Conservation (phyloP, 176 grass and related monocot species). For the Ensete ventricosum region DNA sequence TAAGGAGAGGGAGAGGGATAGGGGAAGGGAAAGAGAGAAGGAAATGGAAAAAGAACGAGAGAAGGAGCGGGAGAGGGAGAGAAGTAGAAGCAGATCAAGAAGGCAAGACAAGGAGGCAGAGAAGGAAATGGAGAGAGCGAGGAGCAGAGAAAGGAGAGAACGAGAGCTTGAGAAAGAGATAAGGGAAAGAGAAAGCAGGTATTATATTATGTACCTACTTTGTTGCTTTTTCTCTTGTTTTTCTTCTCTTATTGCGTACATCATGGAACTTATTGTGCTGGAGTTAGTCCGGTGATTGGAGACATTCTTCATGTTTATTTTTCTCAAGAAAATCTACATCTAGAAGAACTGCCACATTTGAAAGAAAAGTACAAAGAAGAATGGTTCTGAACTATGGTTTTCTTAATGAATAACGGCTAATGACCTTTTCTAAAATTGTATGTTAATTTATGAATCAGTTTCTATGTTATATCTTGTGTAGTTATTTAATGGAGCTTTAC, state of each 20-base stretch:
- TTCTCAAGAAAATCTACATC: too few relatives aligned
- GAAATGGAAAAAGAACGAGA: slow-evolving; percentile 1
- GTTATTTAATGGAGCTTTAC: neutral
- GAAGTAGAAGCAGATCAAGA: neutral
- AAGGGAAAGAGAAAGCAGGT: slow-evolving; percentile 11
- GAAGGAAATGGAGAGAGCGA: neutral
- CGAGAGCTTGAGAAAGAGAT: slow-evolving; percentile 7
- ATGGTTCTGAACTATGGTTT: too few relatives aligned
- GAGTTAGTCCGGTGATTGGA: too few relatives aligned
- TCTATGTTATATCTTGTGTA: neutral
- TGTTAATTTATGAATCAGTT: neutral
- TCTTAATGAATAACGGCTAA: neutral
- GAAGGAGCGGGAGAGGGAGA: slow-evolving; percentile 14
- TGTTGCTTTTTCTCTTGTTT: neutral
- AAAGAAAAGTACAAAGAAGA: too few relatives aligned
- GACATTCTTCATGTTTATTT: too few relatives aligned
- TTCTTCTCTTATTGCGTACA: too few relatives aligned
- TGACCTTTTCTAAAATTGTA: neutral
- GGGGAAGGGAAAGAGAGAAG: neutral
- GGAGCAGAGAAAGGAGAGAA: neutral
- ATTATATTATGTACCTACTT: neutral
- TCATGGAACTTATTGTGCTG: too few relatives aligned
- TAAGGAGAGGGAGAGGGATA: slow-evolving; percentile 3
- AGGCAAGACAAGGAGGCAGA: neutral
- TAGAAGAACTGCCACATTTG: too few relatives aligned